Percentiles rank a stretch among this genome's conserved stretches.
Conservation (phyloP, 331 rosid genomes). For the Quercus tomentella region DNA sequence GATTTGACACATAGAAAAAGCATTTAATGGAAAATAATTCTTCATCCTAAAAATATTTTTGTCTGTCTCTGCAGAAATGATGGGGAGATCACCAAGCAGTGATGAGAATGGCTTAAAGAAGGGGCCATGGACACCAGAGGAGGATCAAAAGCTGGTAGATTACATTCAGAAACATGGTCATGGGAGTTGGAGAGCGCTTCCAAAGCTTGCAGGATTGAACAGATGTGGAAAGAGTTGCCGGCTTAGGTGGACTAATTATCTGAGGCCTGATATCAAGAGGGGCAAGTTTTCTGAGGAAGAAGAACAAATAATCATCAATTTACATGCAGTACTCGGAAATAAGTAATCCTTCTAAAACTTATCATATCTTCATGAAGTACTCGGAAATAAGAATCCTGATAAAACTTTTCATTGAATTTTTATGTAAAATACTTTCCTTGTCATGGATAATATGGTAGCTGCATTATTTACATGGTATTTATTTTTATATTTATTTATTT, state of each 20-base stretch:
- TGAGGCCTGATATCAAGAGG: conserved; percentile 75
- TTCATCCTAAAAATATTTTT: neutral
- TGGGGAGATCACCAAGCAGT: conserved; percentile 33
- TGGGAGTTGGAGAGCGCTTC: conserved; percentile 81
- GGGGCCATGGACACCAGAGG: conserved; percentile 59
- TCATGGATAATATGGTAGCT: neutral
- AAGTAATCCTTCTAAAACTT: conserved; percentile 34
- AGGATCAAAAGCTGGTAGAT: conserved; percentile 36
- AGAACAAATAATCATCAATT: conserved; percentile 50
- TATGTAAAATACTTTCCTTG: neutral
- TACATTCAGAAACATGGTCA: conserved; percentile 55
- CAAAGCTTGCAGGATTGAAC: conserved; percentile 71
- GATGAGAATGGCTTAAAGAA: conserved; percentile 47
- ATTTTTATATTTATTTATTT: no score
- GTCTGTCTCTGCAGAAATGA: conserved; percentile 24
- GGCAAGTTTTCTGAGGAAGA: conserved; percentile 63
- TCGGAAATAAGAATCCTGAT: conserved; percentile 56
- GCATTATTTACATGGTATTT: neutral
- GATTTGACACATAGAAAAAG: no score
- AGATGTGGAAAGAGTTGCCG: conserved; percentile 84
- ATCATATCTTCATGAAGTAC: conserved; percentile 38
- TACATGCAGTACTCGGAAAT: conserved; percentile 67
- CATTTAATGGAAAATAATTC: neutral
- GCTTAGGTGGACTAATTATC: conserved; percentile 70
- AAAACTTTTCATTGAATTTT: neutral